A percentile compares a stretch with the other conserved stretches of the same genome.
Conservation (phyloP, 192 early-diverging fungal genomes). For the Coemansia umbellata region DNA sequence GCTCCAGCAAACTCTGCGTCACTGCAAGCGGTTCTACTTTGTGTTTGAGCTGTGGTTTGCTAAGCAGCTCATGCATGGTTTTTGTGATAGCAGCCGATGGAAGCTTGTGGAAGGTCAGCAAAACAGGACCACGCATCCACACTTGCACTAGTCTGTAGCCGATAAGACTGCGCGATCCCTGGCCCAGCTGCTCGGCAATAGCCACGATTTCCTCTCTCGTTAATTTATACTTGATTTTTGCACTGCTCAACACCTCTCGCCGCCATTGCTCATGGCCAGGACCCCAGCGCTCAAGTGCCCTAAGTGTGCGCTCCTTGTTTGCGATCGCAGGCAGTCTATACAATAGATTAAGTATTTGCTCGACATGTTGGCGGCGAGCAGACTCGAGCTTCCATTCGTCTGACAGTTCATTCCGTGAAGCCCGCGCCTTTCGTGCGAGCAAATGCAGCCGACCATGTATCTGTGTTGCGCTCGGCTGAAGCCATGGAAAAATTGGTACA, state of each 20-base stretch:
- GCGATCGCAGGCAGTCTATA: slow-evolving; percentile 14
- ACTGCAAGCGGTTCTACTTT: slow-evolving; percentile 10
- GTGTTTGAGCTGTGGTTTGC: not conserved
- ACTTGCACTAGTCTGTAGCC: slow-evolving; percentile 39
- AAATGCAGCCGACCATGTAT: slow-evolving; percentile 24
- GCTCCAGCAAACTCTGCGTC: slow-evolving; percentile 16
- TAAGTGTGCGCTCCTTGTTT: slow-evolving; percentile 15
- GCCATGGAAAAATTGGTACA: slow-evolving; percentile 40
- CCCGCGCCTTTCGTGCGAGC: no score
- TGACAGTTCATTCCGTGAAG: no score
- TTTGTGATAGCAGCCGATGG: slow-evolving; percentile 4
- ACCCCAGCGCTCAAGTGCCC: slow-evolving; percentile 28
- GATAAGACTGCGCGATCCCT: slow-evolving; percentile 22
- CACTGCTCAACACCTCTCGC: slow-evolving; percentile 17
- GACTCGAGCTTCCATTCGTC: slow-evolving; percentile 12
- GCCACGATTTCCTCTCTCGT: not conserved
- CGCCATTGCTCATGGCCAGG: slow-evolving; percentile 32
- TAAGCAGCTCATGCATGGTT: slow-evolving; percentile 9
- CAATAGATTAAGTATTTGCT: slow-evolving; percentile 23
- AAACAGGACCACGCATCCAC: slow-evolving; percentile 28
- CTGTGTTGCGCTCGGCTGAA: slow-evolving; percentile 47
- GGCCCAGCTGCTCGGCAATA: slow-evolving; percentile 22
- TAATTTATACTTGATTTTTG: not conserved
- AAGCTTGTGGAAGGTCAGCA: slow-evolving; percentile 25
- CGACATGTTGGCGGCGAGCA: slow-evolving; percentile 16